Percentiles rank a stretch among this genome's conserved stretches.
These are phyloP conservation scores for Colletotrichum costaricense DNA, from an alignment of 2,329 filamentous ascomycete genomes.

Conservation along the genomic window DNA sequence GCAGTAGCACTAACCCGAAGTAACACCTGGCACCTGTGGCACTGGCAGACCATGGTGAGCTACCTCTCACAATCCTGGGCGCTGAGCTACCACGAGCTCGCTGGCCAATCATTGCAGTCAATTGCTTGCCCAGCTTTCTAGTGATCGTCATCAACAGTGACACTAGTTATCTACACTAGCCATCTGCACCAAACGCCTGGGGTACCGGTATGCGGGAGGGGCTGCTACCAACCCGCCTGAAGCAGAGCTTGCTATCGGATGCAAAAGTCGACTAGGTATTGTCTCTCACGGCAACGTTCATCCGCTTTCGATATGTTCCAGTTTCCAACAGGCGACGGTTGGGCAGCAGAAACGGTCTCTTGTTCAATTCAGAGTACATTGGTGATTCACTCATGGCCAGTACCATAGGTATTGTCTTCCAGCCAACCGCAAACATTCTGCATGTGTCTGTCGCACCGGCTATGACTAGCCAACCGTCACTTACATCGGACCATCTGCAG, in stretches of 20 bases:
- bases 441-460: conserved; percentile 9
- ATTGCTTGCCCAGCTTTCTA: conserved; percentile 23
- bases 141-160: conserved; percentile 23
- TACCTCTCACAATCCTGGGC: conserved; percentile 25
- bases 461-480: conserved; percentile 2
- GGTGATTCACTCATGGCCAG: background rate
- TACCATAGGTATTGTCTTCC: background rate
- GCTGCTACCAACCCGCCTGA: conserved; percentile 17
- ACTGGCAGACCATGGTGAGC: conserved; percentile 14
- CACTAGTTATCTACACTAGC: background rate
- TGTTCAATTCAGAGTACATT: background rate
- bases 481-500: background rate
- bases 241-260: background rate
- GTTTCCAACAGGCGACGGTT: background rate
- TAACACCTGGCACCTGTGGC: conserved; percentile 4
- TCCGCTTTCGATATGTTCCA: background rate
- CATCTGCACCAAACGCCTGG: background rate
- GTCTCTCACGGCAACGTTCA: background rate
- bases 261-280: background rate
- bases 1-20: conserved; percentile 14
- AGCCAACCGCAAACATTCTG: background rate
- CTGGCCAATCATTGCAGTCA: conserved; percentile 24
- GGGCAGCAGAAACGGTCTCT: background rate
- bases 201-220: conserved; percentile 3
- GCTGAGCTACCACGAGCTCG: conserved; percentile 23